A percentile compares a stretch with the other conserved stretches of the same genome.
Evolutionary conservation across 176 grass and related monocot genomes (phyloP).

Genomic region (barley (Hordeum vulgare)): MorexV3_pseudomolecules_assembly NC_058520.1:462512322-462512821

Average conservation of each 20-base stretch:
- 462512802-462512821: conserved; percentile 34
- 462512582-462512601: neutral
- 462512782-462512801: conserved; percentile 39
- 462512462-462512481: conserved; percentile 45
- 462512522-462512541: conserved; percentile 25
- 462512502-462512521: conserved; percentile 54
- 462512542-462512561: conserved; percentile 42
- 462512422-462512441: neutral
- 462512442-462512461: neutral
- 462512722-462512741: conserved; percentile 37
- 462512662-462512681: neutral
- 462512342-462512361: conserved; percentile 45
- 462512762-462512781: conserved; percentile 47
- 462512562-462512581: conserved; percentile 31
- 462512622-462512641: neutral
- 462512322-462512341: conserved; percentile 52
- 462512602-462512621: neutral
- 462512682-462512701: conserved; percentile 32
- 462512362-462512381: conserved; percentile 71
- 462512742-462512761: conserved; percentile 55
- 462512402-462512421: conserved; percentile 4
- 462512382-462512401: conserved; percentile 50
- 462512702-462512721: conserved; percentile 53
- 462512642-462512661: neutral
- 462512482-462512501: conserved; percentile 42